Base-by-base conservation (phyloP, 805 yeast genomes). In the Hanseniaspora thailandica region DNA sequence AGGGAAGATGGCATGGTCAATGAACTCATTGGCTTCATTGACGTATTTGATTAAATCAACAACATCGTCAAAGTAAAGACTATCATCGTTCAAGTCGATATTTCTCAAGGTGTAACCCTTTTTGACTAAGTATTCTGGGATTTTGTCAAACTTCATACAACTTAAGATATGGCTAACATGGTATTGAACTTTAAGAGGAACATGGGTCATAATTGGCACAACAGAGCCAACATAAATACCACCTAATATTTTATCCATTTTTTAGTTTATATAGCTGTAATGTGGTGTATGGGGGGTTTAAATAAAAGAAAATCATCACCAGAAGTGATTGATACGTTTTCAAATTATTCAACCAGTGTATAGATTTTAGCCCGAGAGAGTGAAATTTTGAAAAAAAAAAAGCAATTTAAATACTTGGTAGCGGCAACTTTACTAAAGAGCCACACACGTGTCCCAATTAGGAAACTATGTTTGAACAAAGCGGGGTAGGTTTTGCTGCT, bases 221-320 rank as follows among this genome's bases (percentile, higher is more conserved):
- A 82, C 70, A 0, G 93, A 78, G 4, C 96, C 88, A 15, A 90
- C 66, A 66, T 80, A 85, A 1, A 90, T 74, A 8, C 82, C 81
- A 25, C 94, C 95, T n/a, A 86, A 66, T n/a, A 88, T 75, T 61
- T 94, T 72, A 53, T 77, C 72, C 55, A 54, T 54, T 43, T 4
- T 23, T 19, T 26, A 17, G 10, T 10, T 33, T 1, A 33, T 33
- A 33, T 31, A 7, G n/a, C n/a, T n/a, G n/a, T n/a, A n/a, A n/a
- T n/a, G n/a, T 31, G n/a, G 17, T 45, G 12, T 45, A 31, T 45
- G 39, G n/a, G n/a, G n/a, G n/a, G n/a, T n/a, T n/a, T n/a, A n/a
- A n/a, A n/a, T n/a, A 22, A n/a, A 22, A 28, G 15, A 30, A 30
- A 30, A 15, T 30, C 15, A n/a, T n/a, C n/a, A n/a, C n/a, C n/a